Conservation (phyloP, 371 early-diverging fungal species). For the Paraphysoderma sedebokerense region DNA sequence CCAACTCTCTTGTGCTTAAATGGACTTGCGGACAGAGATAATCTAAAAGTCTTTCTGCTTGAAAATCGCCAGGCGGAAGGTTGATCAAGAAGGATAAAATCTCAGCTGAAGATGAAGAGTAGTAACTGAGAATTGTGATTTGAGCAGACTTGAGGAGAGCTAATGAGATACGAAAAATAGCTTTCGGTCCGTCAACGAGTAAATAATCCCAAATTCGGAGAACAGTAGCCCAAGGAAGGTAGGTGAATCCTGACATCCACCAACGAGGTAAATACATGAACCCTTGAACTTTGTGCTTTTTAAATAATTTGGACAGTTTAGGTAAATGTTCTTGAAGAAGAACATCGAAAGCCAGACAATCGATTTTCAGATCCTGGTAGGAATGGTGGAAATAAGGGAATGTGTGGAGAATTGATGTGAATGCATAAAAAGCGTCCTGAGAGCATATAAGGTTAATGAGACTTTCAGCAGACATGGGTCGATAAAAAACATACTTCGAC, state of each 20-base stretch:
- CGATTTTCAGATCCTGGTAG: background rate
- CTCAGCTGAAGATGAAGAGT: too few relatives aligned
- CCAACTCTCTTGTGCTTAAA: too few relatives aligned
- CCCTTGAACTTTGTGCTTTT: background rate
- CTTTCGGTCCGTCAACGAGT: background rate
- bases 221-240: background rate
- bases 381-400: background rate
- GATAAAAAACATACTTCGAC: conserved; percentile 29
- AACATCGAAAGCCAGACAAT: background rate
- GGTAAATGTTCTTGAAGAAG: background rate
- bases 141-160: background rate
- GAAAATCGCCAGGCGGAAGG: too few relatives aligned
- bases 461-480: background rate
- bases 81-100: too few relatives aligned
- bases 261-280: background rate
- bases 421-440: too few relatives aligned
- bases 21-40: too few relatives aligned
- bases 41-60: too few relatives aligned
- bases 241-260: background rate
- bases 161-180: background rate
- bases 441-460: background rate
- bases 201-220: background rate
- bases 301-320: background rate
- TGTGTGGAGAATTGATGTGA: too few relatives aligned
- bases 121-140: background rate